Evolutionary conservation across 2,329 filamentous ascomycete genomes (phyloP).

Genomic region (Cercospora zeae-maydis): DNA sequence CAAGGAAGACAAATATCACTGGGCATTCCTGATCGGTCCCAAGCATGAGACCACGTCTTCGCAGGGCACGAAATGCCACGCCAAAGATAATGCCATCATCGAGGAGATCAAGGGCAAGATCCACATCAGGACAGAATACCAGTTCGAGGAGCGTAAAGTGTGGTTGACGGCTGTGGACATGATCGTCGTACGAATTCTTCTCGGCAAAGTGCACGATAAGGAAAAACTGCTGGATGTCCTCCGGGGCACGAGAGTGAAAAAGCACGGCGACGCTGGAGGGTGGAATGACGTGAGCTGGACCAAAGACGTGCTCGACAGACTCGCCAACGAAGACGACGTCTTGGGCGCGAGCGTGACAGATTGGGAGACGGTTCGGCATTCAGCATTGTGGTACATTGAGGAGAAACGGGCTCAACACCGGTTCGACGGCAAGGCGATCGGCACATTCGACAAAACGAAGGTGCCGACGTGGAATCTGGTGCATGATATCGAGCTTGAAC

Average conservation of each 20-base stretch:
- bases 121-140: neutral
- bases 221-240: conserved; percentile 5
- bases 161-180: conserved; percentile 7
- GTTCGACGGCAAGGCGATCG: conserved; percentile 6
- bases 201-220: conserved; percentile 7
- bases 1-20: conserved; percentile 10
- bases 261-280: conserved; percentile 6
- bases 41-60: conserved; percentile 10
- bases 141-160: conserved; percentile 4
- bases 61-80: conserved; percentile 8
- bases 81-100: conserved; percentile 1
- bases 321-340: conserved; percentile 2
- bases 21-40: conserved; percentile 5
- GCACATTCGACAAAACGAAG: conserved; percentile 7
- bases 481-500: conserved; percentile 6
- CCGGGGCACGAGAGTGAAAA: conserved; percentile 6
- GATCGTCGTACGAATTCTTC: conserved; percentile 3
- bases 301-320: conserved; percentile 4
- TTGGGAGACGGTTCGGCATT: conserved; percentile 6
- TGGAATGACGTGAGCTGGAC: conserved; percentile 10
- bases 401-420: conserved; percentile 6
- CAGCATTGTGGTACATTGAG: conserved; percentile 8
- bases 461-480: conserved; percentile 12
- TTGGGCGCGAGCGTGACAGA: conserved; percentile 6
- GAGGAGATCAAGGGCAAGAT: conserved; percentile 5